Evolutionary conservation across 2,329 filamentous ascomycete species (phyloP), one percentile per base, ranked within the genome.

Genomic region (Tolypocladium capitatum): DNA sequence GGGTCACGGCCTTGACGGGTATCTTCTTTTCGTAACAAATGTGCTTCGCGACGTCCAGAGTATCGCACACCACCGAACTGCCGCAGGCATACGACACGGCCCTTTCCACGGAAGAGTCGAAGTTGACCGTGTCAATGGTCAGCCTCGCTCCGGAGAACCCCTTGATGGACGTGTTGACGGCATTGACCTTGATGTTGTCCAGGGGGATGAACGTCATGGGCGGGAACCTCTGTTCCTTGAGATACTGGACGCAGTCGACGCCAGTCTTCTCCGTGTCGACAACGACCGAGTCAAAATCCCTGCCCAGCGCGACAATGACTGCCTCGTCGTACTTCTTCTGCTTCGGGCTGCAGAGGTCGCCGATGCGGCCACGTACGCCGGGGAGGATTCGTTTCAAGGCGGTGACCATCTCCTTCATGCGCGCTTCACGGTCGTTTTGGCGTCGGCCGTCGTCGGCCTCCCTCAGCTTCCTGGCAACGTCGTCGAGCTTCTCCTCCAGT

Each of bases 321-420:
- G 92, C 92, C 55, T 92, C 87, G 53, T 92, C 86, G 59, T 83
- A 98, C 64, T 96, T 97, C 68, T 94, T 96, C 68, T 96, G 88
- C 66, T 96, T 97, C 1, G 92, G 91, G 55, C 87, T 90, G 69
- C 92, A 96, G 38, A 98, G 77, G 54, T 95, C 88, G 52, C 88
- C 87, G 42, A 97, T 80, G 42, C 91, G 83, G 20, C 92, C 92
- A 55, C 86, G 86, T 41, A 98, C 91, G 43, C 91, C 91, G 1
- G 89, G 87, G 57, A 89, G 95, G 53, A 95, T 85, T 46, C 89
- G 84, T 65, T 94, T 95, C 58, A 98, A 73, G 31, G 86, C 83
- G 11, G 83, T 81, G 32, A 97, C 83, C 60, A 87, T 85, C 60
- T 95, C 90, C 58, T 87, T 88, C 59, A 84, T 81, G 50, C 81